Conservation (phyloP, 495 filamentous ascomycete genomes). For the Neurospora tetrasperma region DNA sequence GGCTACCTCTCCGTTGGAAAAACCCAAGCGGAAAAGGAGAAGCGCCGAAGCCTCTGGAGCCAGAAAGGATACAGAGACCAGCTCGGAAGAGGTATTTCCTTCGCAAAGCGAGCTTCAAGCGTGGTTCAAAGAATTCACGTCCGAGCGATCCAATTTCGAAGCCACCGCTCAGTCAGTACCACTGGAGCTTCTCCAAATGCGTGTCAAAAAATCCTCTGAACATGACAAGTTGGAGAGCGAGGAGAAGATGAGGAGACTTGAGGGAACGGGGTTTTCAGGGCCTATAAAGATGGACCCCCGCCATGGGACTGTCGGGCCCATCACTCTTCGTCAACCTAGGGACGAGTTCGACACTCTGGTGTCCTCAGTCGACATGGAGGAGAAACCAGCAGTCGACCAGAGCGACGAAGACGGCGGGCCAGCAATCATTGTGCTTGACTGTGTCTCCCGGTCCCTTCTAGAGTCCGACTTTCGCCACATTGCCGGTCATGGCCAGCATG, state of each 20-base stretch:
- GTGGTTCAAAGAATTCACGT: not conserved
- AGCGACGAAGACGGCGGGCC: not conserved
- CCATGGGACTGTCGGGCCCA: not conserved
- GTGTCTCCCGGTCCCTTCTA: conserved; percentile 42
- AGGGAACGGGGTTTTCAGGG: not conserved
- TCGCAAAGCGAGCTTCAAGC: not conserved
- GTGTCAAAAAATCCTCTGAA: not conserved
- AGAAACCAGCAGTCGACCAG: not conserved
- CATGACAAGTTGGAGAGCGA: not conserved
- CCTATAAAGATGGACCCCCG: not conserved
- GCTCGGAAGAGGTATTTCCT: not conserved
- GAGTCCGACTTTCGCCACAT: conserved; percentile 57
- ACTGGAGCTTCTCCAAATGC: not conserved
- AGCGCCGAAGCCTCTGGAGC: not conserved
- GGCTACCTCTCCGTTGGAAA: not conserved
- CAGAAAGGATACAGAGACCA: not conserved
- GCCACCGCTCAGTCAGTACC: not conserved
- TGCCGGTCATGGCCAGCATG: conserved; percentile 46
- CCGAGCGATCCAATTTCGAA: not conserved
- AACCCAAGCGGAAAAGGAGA: not conserved
- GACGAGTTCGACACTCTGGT: not conserved
- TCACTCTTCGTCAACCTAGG: not conserved
- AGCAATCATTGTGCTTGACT: conserved; percentile 31
- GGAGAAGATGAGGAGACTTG: not conserved
- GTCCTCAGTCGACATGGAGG: not conserved